Base-by-base conservation (phyloP, 1,284 basidiomycete species). In the Lentinula novae-zelandiae region DNA sequence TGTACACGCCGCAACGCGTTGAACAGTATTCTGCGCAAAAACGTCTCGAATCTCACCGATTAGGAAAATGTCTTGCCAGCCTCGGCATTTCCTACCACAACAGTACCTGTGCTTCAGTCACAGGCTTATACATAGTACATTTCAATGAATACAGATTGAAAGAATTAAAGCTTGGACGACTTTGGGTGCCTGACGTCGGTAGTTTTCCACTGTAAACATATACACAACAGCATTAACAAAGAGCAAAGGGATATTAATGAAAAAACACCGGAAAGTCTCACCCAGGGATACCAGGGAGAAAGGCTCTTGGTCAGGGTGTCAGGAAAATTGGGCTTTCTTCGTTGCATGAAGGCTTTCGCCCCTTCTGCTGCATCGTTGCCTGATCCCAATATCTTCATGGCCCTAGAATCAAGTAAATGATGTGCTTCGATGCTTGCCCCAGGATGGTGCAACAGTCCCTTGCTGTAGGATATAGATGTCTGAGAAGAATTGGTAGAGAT, bases 331-430 rank as follows among this genome's bases (percentile, higher is more conserved):
- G 79, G 77, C 8, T 66, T 51, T 17, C 82, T 72, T 57, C 74
- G 76, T 64, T 84, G 78, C 63, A 72, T 78, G 71, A 85, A 85
- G 0, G 82, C 74, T 15, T 65, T 67, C 2, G 76, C 76, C 2
- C 83, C 83, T 63, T 85, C 82, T 15, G 67, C 69, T 0, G 76
- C 79, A 66, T 85, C 83, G 5, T 64, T 66, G 2, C 73, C 72
- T 27, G 63, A 67, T 0, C 71, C 78, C 1, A 80, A 63, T 31
- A 77, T 65, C 20, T 74, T 71, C 31, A 84, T 78, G 12, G 73
- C 78, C 15, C 77, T 71, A 7, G 83, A 84, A 62, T 85, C 83
- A 10, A 80, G 66, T 2, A 84, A 63, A 61, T 85, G 82, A 59
- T 82, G 81, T 67, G 82, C 82, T 66, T 85, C 83, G 42, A 77